Evolutionary conservation across 441 rosid species (phyloP).

Genomic region (Euphorbia corollata): DNA sequence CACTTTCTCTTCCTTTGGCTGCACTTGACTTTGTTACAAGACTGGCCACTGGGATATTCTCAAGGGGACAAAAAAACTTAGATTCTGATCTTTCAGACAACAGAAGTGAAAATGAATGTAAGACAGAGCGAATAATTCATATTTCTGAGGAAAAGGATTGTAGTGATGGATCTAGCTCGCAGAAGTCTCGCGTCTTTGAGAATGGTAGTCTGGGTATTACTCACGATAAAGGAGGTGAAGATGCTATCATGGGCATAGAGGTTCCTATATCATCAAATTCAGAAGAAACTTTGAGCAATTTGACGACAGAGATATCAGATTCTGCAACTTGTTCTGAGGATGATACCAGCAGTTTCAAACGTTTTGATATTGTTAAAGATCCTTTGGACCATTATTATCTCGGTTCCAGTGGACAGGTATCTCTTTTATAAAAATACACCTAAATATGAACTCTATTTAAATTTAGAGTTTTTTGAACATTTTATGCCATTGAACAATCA

Average conservation of each 20-base stretch:
- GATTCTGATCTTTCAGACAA: constrained; percentile 42
- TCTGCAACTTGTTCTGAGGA: constrained; percentile 28
- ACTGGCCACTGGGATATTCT: constrained; percentile 77
- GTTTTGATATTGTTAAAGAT: constrained; percentile 73
- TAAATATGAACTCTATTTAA: background rate
- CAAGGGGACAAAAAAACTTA: constrained; percentile 51
- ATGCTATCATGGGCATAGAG: constrained; percentile 26
- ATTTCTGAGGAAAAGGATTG: constrained; percentile 32
- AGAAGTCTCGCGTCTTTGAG: constrained; percentile 34
- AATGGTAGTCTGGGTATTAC: constrained; percentile 28
- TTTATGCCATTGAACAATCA: constrained; percentile 30
- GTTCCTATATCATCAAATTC: constrained; percentile 28
- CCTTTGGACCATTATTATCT: constrained; percentile 85
- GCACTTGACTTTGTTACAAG: constrained; percentile 81
- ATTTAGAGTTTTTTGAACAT: background rate
- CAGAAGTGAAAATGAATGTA: constrained; percentile 39
- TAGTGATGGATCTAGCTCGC: constrained; percentile 38
- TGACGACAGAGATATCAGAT: constrained; percentile 34
- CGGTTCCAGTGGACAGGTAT: constrained; percentile 65
- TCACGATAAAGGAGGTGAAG: constrained; percentile 29
- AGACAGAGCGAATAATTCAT: constrained; percentile 24
- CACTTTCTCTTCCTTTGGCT: constrained; percentile 79
- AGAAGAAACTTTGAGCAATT: constrained; percentile 25
- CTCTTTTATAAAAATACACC: background rate
- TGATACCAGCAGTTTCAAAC: constrained; percentile 47